Conservation (phyloP, 805 yeast genomes). For the Schwanniomyces sp. region DNA sequence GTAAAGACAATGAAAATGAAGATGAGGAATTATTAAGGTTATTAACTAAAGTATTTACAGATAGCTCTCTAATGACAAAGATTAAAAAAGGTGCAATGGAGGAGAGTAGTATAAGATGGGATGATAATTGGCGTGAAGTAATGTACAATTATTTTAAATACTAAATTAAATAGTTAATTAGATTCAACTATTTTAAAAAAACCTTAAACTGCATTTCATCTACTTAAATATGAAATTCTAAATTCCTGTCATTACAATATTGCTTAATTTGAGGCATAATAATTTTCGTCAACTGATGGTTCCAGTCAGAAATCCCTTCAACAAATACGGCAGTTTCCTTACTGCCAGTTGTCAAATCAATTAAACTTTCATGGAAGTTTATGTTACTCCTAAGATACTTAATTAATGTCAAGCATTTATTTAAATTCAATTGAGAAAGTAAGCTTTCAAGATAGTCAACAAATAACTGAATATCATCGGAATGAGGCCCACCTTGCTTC, state of each 20-base stretch:
- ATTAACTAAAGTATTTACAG: slow-evolving; percentile 24
- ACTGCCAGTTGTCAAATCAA: neutral
- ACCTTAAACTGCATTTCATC: neutral
- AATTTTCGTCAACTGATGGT: slow-evolving; percentile 1
- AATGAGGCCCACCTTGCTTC: slow-evolving; percentile 35
- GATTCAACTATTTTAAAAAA: neutral
- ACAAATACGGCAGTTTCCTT: neutral
- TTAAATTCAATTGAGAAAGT: slow-evolving; percentile 12
- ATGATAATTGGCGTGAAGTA: slow-evolving; percentile 61
- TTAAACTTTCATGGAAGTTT: slow-evolving; percentile 4
- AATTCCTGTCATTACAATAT: slow-evolving; percentile 4
- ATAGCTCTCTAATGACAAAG: slow-evolving; percentile 29
- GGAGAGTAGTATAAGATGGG: slow-evolving; percentile 77
- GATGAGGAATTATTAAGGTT: slow-evolving; percentile 24
- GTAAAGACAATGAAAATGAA: slow-evolving; percentile 19
- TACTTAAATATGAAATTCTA: slow-evolving; percentile 9
- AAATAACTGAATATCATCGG: slow-evolving; percentile 26
- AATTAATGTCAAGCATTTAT: slow-evolving; percentile 17
- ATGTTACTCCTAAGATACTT: slow-evolving; percentile 10
- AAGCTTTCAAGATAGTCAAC: slow-evolving; percentile 17
- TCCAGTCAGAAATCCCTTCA: slow-evolving; percentile 10
- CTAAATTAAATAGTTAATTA: neutral
- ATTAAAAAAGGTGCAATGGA: slow-evolving; percentile 67
- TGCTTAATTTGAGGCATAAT: slow-evolving; percentile 5
- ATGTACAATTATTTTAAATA: slow-evolving; percentile 34